Conservation (phyloP, 257 asterid genomes). For the Solanum gracilifrons region DNA sequence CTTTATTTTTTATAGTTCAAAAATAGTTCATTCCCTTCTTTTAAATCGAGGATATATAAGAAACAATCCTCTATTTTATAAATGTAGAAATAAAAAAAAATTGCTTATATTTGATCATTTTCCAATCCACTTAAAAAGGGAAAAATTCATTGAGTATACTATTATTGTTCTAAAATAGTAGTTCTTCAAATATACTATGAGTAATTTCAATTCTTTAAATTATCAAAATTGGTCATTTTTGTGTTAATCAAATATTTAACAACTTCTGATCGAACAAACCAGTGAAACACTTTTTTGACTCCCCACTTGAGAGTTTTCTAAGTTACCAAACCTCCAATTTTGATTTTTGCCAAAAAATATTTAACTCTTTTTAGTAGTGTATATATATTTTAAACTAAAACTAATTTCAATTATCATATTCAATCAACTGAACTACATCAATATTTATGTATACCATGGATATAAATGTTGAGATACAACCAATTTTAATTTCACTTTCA, state of each 20-base stretch:
- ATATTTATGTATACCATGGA: neutral
- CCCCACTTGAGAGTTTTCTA: neutral
- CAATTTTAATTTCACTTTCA: neutral
- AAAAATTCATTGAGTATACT: too few relatives aligned
- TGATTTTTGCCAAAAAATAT: neutral
- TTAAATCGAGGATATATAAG: too few relatives aligned
- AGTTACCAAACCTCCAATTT: neutral
- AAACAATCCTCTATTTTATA: too few relatives aligned
- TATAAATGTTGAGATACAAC: neutral
- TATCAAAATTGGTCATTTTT: neutral
- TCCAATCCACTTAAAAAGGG: too few relatives aligned
- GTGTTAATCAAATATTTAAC: neutral
- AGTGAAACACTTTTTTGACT: neutral
- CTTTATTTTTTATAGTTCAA: too few relatives aligned
- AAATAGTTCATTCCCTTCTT: too few relatives aligned
- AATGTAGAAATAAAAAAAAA: too few relatives aligned
- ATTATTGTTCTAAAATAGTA: too few relatives aligned
- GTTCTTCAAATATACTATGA: too few relatives aligned
- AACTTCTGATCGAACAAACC: neutral
- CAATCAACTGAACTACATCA: neutral
- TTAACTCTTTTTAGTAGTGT: neutral
- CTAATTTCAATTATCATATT: neutral
- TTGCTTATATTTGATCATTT: too few relatives aligned
- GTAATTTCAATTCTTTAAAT: neutral
- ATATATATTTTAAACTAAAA: neutral